These are phyloP conservation scores for Crepidotus variabilis DNA, from an alignment of 768 basidiomycete genomes.

Conservation along the genomic window DNA sequence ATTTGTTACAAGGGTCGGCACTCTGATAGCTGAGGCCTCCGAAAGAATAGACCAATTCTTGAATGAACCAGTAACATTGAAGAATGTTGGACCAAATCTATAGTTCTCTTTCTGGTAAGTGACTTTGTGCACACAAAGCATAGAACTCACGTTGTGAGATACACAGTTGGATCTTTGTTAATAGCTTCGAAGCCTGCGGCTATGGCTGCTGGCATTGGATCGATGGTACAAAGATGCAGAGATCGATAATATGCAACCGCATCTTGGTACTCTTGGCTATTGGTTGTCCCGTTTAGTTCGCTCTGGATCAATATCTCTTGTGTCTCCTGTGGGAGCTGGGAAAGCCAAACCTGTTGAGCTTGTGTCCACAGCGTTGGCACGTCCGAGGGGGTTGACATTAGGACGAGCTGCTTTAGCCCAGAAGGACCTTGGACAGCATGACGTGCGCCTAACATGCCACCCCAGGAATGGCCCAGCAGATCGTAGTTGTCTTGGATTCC, in stretches of 20 bases:
- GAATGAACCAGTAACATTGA: conserved; percentile 22
- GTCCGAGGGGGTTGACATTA: conserved; percentile 30
- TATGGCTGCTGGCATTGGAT: conserved; percentile 31
- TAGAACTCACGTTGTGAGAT: conserved; percentile 27
- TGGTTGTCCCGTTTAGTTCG: conserved; percentile 19
- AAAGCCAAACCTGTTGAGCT: conserved; percentile 21
- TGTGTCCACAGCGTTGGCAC: conserved; percentile 16
- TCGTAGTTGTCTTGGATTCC: conserved; percentile 35
- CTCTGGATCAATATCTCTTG: conserved; percentile 24
- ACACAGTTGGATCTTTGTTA: conserved; percentile 28
- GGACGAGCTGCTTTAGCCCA: conserved; percentile 20
- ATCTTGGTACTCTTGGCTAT: conserved; percentile 27
- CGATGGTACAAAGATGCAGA: conserved; percentile 29
- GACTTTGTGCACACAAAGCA: neutral
- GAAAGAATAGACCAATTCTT: conserved; percentile 19
- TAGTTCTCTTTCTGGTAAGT: neutral
- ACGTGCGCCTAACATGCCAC: conserved; percentile 20
- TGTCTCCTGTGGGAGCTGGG: conserved; percentile 22
- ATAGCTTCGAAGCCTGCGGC: conserved; percentile 19
- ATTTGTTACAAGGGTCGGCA: conserved; percentile 19
- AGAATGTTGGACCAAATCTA: conserved; percentile 34
- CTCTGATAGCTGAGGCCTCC: conserved; percentile 16
- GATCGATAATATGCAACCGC: conserved; percentile 24
- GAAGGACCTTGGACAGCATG: conserved; percentile 14
- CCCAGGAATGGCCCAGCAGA: conserved; percentile 46